Evolutionary conservation across 2,329 filamentous ascomycete species (phyloP).

Genomic region (Didymella pinodella): DNA sequence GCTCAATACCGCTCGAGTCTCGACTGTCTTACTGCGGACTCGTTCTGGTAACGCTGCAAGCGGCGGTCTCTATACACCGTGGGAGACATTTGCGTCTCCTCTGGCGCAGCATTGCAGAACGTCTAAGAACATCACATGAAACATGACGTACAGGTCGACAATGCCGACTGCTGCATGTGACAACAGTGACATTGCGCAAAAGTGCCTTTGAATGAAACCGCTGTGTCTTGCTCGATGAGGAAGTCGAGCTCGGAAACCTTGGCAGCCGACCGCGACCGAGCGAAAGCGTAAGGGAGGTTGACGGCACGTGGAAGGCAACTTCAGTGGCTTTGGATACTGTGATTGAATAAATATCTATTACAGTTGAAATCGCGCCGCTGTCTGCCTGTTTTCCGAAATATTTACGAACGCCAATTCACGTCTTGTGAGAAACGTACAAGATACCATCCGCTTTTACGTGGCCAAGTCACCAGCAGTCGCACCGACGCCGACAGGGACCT

Average conservation of each 20-base stretch:
- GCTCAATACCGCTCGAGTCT: background rate
- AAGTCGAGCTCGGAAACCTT: conserved; percentile 3
- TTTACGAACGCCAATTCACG: background rate
- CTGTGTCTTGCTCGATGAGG: background rate
- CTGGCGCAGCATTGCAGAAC: background rate
- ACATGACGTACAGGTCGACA: background rate
- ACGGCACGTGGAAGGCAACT: background rate
- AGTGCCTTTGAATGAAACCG: background rate
- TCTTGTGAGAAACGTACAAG: background rate
- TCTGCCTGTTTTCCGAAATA: conserved; percentile 1
- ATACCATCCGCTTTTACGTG: conserved; percentile 5
- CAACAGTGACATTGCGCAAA: conserved; percentile 10
- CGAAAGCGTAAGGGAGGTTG: background rate
- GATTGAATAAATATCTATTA: conserved; percentile 4
- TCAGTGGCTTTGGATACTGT: background rate
- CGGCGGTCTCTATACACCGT: background rate
- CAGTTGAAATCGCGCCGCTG: conserved; percentile 3
- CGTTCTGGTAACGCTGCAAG: conserved; percentile 1
- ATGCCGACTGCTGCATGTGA: conserved; percentile 1
- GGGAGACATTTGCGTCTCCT: background rate
- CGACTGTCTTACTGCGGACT: conserved; percentile 16
- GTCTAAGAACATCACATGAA: background rate
- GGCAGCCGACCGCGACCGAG: conserved; percentile 8
- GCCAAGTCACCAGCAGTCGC: background rate
- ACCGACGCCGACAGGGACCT: background rate